Base-by-base conservation (phyloP, 306 rosid genomes). In the Castanea sativa region DNA sequence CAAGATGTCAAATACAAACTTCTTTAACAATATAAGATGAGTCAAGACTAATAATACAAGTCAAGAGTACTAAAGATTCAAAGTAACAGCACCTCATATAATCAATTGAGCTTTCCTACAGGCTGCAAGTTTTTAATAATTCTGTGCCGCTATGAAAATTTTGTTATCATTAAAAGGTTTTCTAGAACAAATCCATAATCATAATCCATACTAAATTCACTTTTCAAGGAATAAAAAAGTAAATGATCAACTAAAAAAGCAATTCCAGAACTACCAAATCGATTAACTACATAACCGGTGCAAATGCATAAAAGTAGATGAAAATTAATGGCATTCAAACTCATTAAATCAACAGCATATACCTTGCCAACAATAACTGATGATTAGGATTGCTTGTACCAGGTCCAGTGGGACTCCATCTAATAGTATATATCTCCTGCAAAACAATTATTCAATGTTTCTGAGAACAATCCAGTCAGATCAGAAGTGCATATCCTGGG, bases 391-490 rank as follows among this genome's bases (percentile, higher is more conserved):
- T 92, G 86, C 64, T 91, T 77, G 98, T 90, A 73, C 93, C 89
- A 0, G 94, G 87, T 71, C 98, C 97, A 43, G 96, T 94, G 32
- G 98, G 98, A 80, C 98, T 94, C 98, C 98, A 94, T 85, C 94
- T 88, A 87, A 94, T 86, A 14, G 98, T 91, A 86, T 94, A 94
- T 80, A 94, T 91, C 85, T 92, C 98, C 98, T 94, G 87, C 70
- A 83, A 81, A 80, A 68, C 45, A 82, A 70, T 53, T 69, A 63
- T 25, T 23, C 65, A 74, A 55, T 55, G 73, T 61, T 61, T 45
- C 72, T 23, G 72, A 72, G 67, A 52, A 67, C 55, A 15, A 29
- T 30, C 32, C 76, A 79, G 55, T 35, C 5, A 79, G 77, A 75
- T 59, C 5, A 60, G 27, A 58, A 64, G 75, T 25, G 19, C 33